Percentiles rank a stretch among this genome's conserved stretches.
Conservation (phyloP, 495 filamentous ascomycete species). For the Aspergillus kassunensis region DNA sequence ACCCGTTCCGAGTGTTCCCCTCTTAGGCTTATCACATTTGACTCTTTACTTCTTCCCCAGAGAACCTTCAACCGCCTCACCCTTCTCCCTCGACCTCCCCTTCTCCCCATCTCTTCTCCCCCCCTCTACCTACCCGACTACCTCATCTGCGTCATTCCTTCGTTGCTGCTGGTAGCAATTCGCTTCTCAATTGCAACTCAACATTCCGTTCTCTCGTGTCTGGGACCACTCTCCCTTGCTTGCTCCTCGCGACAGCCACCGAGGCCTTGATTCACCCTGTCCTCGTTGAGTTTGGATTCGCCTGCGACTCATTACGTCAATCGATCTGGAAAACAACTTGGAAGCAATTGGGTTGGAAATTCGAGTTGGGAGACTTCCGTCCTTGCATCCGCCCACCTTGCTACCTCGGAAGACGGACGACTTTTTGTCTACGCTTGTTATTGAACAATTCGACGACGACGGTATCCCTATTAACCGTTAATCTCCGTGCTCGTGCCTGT, state of each 20-base stretch:
- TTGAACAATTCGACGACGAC: too few species aligned
- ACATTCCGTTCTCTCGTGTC: slow-evolving; percentile 1
- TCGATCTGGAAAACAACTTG: too few species aligned
- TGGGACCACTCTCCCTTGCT: slow-evolving; percentile 23
- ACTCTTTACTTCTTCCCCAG: slow-evolving; percentile 22
- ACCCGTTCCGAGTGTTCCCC: not conserved
- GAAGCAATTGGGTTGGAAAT: too few species aligned
- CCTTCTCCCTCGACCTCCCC: slow-evolving; percentile 16
- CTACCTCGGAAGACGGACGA: too few species aligned
- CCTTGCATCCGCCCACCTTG: too few species aligned
- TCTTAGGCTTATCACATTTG: slow-evolving; percentile 6
- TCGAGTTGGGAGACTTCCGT: too few species aligned
- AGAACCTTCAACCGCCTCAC: slow-evolving; percentile 12
- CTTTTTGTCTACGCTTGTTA: slow-evolving; percentile 6
- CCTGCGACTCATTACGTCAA: too few species aligned
- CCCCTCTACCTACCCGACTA: slow-evolving; percentile 23
- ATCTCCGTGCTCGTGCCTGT: slow-evolving; percentile 20
- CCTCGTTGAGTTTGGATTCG: too few species aligned
- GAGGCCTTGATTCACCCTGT: too few species aligned
- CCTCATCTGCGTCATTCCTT: slow-evolving; percentile 7
- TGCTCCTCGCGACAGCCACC: slow-evolving; percentile 17
- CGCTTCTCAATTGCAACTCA: slow-evolving; percentile 16
- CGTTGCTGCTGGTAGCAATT: slow-evolving; percentile 12
- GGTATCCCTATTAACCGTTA: slow-evolving; percentile 10
- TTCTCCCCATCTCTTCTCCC: slow-evolving; percentile 21